phyloP scores from a whole-genome alignment of 2,329 filamentous ascomycete species.

The Botrytis fabae region DNA sequence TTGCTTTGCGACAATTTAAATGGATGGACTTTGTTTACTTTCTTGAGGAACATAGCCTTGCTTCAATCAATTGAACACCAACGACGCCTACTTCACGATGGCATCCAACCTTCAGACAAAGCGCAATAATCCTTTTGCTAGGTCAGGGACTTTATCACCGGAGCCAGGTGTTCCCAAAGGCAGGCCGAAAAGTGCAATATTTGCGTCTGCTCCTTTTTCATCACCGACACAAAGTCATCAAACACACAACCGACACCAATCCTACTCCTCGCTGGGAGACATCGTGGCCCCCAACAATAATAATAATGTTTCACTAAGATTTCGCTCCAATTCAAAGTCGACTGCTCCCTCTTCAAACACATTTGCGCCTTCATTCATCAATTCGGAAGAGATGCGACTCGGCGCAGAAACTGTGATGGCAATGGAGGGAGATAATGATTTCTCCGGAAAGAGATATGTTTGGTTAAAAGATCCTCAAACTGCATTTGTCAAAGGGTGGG shows the following conservation, averaged over 20 bases:
- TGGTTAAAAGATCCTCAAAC: slow-evolving; percentile 87
- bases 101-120: slow-evolving; percentile 65
- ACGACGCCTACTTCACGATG: slow-evolving; percentile 44
- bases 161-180: slow-evolving; percentile 51
- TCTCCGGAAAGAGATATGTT: slow-evolving; percentile 97
- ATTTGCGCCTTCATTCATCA: slow-evolving; percentile 96
- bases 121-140: slow-evolving; percentile 78
- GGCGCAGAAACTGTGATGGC: slow-evolving; percentile 60
- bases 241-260: slow-evolving; percentile 60
- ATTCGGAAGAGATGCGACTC: slow-evolving; percentile 71
- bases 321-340: slow-evolving; percentile 64
- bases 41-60: slow-evolving; percentile 9
- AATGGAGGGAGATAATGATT: slow-evolving; percentile 97
- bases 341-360: slow-evolving; percentile 69
- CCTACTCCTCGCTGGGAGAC: slow-evolving; percentile 55
- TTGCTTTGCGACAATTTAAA: background rate
- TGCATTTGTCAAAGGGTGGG: slow-evolving; percentile 90
- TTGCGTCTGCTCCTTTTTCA: slow-evolving; percentile 45
- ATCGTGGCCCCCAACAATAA: slow-evolving; percentile 37
- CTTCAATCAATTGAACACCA: slow-evolving; percentile 24
- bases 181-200: slow-evolving; percentile 74
- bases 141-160: slow-evolving; percentile 68
- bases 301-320: slow-evolving; percentile 37
- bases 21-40: slow-evolving; percentile 24
- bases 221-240: slow-evolving; percentile 51